Conservation (phyloP, 2,329 filamentous ascomycete genomes). For the Apiospora malaysiana region DNA sequence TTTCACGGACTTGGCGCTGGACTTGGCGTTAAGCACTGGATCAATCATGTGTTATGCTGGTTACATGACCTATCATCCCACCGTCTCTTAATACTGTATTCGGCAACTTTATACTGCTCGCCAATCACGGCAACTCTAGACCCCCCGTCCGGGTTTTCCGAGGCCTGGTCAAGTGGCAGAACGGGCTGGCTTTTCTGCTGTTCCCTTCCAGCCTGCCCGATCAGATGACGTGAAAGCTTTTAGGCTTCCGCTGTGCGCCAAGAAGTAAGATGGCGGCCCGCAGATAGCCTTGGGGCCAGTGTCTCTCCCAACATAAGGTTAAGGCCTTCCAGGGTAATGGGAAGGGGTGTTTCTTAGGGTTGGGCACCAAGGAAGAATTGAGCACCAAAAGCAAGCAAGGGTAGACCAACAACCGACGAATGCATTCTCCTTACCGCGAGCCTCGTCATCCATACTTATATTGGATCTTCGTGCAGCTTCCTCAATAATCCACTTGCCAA, state of each 20-base stretch:
- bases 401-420: background rate
- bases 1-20: background rate
- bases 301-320: background rate
- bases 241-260: conserved; percentile 2
- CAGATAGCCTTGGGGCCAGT: background rate
- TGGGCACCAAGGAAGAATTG: background rate
- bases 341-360: background rate
- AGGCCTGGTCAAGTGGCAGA: background rate
- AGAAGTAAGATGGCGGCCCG: conserved; percentile 4
- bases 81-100: conserved; percentile 8
- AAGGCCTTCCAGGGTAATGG: background rate
- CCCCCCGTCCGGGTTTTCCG: background rate
- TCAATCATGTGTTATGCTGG: conserved; percentile 11
- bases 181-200: background rate
- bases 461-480: background rate
- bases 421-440: background rate
- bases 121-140: conserved; percentile 7
- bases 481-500: conserved; percentile 17
- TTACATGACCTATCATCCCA: background rate
- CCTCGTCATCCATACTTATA: conserved; percentile 13
- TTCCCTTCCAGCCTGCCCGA: background rate
- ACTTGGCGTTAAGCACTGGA: background rate
- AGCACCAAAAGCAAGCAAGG: conserved; percentile 11
- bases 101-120: conserved; percentile 6
- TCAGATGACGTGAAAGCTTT: conserved; percentile 3